A percentile compares a stretch with the other conserved stretches of the same genome.
phyloP scores from a whole-genome alignment of 805 yeast species.

The Nakazawaea pomicola region DNA sequence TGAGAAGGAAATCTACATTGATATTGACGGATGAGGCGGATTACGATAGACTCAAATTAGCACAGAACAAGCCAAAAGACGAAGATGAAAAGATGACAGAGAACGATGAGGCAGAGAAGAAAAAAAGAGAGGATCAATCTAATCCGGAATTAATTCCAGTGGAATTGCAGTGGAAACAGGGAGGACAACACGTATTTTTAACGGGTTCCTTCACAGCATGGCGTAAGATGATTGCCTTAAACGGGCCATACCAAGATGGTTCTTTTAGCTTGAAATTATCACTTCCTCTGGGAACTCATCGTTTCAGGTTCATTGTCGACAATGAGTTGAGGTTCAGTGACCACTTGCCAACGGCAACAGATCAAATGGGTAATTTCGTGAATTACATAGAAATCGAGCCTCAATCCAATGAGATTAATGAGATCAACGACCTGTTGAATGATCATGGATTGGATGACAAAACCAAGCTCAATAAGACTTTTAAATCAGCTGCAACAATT shows the following conservation, averaged over 20 bases:
- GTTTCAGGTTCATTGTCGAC: slow-evolving; percentile 91
- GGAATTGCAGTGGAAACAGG: slow-evolving; percentile 88
- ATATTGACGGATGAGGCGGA: slow-evolving; percentile 68
- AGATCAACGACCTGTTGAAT: slow-evolving; percentile 14
- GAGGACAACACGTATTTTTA: slow-evolving; percentile 93
- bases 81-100: slow-evolving; percentile 17
- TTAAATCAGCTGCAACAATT: slow-evolving; percentile 30
- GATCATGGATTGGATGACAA: slow-evolving; percentile 9
- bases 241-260: slow-evolving; percentile 44
- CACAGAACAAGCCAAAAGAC: slow-evolving; percentile 24
- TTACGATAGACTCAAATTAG: slow-evolving; percentile 41
- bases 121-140: slow-evolving; percentile 17
- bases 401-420: slow-evolving; percentile 16
- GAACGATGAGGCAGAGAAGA: slow-evolving; percentile 21
- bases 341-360: slow-evolving; percentile 92
- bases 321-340: slow-evolving; percentile 88
- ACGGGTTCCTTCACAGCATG: slow-evolving; percentile 98
- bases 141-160: slow-evolving; percentile 37
- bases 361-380: slow-evolving; percentile 93
- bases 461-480: slow-evolving; percentile 17
- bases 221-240: slow-evolving; percentile 93
- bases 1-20: slow-evolving; percentile 63
- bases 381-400: slow-evolving; percentile 74
- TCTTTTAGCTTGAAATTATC: slow-evolving; percentile 66
- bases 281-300: slow-evolving; percentile 85